Percentiles rank a stretch among this genome's conserved stretches.
Conservation (phyloP, 2,329 filamentous ascomycete genomes). For the Aureobasidium sp. region DNA sequence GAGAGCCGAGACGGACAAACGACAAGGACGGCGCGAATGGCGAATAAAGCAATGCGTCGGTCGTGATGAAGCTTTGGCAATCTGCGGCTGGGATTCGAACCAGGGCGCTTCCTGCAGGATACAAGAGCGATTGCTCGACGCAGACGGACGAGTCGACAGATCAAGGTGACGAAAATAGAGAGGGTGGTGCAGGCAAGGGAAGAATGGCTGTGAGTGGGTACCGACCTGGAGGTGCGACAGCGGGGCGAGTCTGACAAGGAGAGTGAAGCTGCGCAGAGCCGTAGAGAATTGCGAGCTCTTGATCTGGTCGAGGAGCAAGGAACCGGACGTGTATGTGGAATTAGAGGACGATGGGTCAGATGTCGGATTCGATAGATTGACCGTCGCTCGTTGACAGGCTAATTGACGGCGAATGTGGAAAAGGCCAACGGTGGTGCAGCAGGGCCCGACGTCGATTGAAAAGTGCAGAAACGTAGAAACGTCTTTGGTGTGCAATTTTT, state of each 20-base stretch:
- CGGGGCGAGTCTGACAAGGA: conserved; percentile 10
- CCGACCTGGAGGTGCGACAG: conserved; percentile 14
- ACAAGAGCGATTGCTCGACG: conserved; percentile 3
- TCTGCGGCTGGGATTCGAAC: background rate
- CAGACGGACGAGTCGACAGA: background rate
- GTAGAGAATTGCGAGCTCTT: background rate
- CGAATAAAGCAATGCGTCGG: background rate
- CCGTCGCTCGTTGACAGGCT: conserved; percentile 2
- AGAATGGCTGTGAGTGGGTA: background rate
- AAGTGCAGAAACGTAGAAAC: conserved; percentile 10
- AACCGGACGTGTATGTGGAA: background rate
- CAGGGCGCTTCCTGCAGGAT: background rate
- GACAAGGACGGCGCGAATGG: background rate
- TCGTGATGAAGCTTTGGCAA: background rate
- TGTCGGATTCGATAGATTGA: conserved; percentile 13
- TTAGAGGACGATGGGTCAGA: background rate
- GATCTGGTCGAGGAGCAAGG: background rate
- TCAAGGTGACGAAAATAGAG: conserved; percentile 5
- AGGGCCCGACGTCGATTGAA: conserved; percentile 2
- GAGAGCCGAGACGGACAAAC: background rate
- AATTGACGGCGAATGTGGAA: conserved; percentile 4
- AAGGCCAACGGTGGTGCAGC: conserved; percentile 8
- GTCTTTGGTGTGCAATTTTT: conserved; percentile 4
- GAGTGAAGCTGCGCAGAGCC: conserved; percentile 12
- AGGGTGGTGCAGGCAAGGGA: conserved; percentile 10